Base-by-base conservation (phyloP, 768 basidiomycete genomes). In the Trametes cubensis region DNA sequence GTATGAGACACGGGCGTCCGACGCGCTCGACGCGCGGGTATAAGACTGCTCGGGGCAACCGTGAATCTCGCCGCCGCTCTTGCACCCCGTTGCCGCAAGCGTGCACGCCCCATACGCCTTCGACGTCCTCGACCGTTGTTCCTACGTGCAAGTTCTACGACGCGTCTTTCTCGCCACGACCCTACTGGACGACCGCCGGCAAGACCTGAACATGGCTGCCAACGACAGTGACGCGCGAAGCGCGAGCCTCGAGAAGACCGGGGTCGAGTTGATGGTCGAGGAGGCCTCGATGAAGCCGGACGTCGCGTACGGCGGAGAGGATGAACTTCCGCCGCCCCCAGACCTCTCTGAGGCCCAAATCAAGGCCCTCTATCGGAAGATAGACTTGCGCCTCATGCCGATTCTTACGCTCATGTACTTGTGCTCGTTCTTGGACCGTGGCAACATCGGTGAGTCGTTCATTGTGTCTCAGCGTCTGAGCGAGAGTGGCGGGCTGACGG, bases 301-400 rank as follows among this genome's bases (percentile, higher is more conserved):
- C 11, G 20, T 67, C 39, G 78, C 80, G 58, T 81, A 81, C 62
- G 81, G 78, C 14, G 80, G 79, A 23, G 81, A 83, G 30, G 74
- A 76, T 3, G 69, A 66, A 2, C 77, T 82, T 6, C 82, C 80
- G 18, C 78, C 78, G 0, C 81, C 82, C 2, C 81, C 81, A 49
- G 50, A 56, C 21, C 65, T 85, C 23, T 82, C 82, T 0, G 70
- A 70, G 59, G 84, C 86, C 73, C 77, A 65, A 59, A 84, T 88
- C 74, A 78, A 73, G 59, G 62, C 40, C 42, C 47, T 73, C 13
- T 74, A 69, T 60, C 66, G 70, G 30, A 74, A 74, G 64, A 62
- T 75, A 41, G 74, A 75, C 59, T 7, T 69, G 48, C 64, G 72
- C 28, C 66, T 73, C 7, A 69, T 74, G 68, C 72, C 72, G 7